A percentile compares a stretch with the other conserved stretches of the same genome.
These are phyloP conservation scores for Tanacetum coccineum DNA, from an alignment of 129 eudicot species.

Conservation along the genomic window DNA sequence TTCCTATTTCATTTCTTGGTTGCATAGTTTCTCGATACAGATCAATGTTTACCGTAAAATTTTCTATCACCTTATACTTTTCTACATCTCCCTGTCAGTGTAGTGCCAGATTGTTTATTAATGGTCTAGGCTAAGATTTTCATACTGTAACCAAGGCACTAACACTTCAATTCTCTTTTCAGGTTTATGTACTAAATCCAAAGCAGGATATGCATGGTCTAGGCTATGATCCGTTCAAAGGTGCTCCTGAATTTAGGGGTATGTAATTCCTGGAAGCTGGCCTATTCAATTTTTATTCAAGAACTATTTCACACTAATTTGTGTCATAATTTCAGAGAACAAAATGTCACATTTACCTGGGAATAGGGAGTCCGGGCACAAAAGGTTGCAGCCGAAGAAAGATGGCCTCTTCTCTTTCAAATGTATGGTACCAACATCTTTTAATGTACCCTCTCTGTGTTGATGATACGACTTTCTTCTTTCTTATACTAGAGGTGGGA, in stretches of 20 bases:
- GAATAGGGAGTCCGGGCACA: constrained; percentile 36
- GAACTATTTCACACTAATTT: constrained; percentile 18
- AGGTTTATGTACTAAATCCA: constrained; percentile 83
- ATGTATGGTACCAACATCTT: constrained; percentile 33
- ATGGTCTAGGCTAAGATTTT: not conserved
- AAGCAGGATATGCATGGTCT: constrained; percentile 94
- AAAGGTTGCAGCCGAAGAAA: constrained; percentile 39
- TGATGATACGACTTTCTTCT: not conserved
- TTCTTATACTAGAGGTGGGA: not conserved
- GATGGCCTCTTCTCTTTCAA: constrained; percentile 55
- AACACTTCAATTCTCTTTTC: constrained; percentile 14
- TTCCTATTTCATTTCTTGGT: constrained; percentile 1
- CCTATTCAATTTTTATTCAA: constrained; percentile 6
- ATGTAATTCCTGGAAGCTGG: constrained; percentile 25
- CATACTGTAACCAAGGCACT: constrained; percentile 5
- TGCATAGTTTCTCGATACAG: constrained; percentile 3
- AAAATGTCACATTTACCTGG: constrained; percentile 59
- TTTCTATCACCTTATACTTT: not conserved
- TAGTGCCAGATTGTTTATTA: constrained; percentile 10
- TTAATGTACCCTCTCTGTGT: constrained; percentile 3
- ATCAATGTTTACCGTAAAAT: not conserved
- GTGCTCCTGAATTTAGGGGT: constrained; percentile 99
- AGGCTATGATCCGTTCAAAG: constrained; percentile 92
- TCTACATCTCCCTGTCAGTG: not conserved
- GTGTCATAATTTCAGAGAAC: constrained; percentile 51